Conservation (phyloP, 208 protist species). For the Leishmania amazonensis region DNA sequence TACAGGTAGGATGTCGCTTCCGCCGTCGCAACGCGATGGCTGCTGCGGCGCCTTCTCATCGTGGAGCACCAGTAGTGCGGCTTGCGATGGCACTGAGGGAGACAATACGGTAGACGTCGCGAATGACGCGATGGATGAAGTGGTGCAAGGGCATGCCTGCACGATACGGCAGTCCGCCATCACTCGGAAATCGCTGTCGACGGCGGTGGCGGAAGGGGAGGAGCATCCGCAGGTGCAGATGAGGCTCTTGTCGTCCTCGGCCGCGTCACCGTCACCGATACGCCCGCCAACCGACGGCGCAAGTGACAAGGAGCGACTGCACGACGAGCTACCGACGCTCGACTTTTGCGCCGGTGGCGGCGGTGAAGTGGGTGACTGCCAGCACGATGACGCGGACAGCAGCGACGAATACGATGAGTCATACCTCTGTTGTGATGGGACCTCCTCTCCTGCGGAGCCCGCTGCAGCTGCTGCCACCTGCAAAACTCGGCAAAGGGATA, state of each 20-base stretch:
- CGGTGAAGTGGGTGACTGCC: not conserved
- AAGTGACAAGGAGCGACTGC: constrained; percentile 4
- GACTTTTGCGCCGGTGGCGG: not conserved
- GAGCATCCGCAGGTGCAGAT: not conserved
- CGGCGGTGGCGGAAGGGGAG: not conserved
- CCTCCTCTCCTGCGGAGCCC: not conserved
- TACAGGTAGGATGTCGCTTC: not conserved
- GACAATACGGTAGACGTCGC: not conserved
- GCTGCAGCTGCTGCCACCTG: not conserved
- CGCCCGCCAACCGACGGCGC: not conserved
- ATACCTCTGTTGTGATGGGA: constrained; percentile 13
- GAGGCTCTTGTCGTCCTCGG: not conserved
- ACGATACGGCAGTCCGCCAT: not conserved
- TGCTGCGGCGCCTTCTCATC: not conserved
- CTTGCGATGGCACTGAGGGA: not conserved
- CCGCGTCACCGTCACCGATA: constrained; percentile 12
- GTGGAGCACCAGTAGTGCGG: not conserved
- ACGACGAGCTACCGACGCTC: not conserved
- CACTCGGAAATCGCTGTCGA: not conserved
- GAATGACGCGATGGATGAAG: not conserved
- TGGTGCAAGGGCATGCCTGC: not conserved
- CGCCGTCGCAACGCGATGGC: not conserved
- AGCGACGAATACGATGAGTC: constrained; percentile 15
- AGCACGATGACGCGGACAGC: not conserved
- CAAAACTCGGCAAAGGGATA: constrained; percentile 11